Conservation (phyloP, 352 stramenopile species). For the Hyaloperonospora arabidopsidis region DNA sequence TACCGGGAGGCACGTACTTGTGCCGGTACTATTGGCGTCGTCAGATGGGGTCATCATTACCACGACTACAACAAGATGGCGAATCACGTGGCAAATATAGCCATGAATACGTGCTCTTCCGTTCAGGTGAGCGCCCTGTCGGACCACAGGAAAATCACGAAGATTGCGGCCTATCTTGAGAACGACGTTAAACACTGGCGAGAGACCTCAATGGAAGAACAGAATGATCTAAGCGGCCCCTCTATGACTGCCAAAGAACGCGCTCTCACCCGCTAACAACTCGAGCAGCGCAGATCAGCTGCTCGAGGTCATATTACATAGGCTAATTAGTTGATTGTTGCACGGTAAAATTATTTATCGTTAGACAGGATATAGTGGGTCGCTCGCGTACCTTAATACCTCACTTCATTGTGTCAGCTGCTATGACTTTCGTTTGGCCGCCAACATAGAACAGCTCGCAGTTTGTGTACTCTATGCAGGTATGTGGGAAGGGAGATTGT, state of each 20-base stretch:
- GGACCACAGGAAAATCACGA: neutral
- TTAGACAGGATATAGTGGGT: too few species aligned
- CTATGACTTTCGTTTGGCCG: constrained; percentile 87
- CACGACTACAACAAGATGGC: neutral
- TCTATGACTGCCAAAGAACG: neutral
- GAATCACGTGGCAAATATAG: neutral
- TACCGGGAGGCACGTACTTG: neutral
- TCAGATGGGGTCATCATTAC: neutral
- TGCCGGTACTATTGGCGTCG: neutral
- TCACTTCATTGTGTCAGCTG: constrained; percentile 85
- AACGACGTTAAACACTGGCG: too few species aligned
- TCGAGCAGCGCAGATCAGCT: neutral
- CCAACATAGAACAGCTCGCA: constrained; percentile 80
- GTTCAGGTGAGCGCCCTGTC: neutral
- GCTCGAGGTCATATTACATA: neutral
- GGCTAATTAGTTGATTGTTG: neutral
- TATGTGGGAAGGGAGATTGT: constrained; percentile 17
- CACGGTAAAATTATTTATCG: neutral
- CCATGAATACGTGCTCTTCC: neutral
- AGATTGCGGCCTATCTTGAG: neutral
- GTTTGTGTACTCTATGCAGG: constrained; percentile 81
- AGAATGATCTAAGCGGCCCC: neutral
- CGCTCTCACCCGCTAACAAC: neutral
- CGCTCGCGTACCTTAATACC: too few species aligned
- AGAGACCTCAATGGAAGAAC: neutral